Evolutionary conservation across 306 rosid species (phyloP), one percentile per base, ranked within the genome.

Genomic region (Cyclanthera cordifolia): DNA sequence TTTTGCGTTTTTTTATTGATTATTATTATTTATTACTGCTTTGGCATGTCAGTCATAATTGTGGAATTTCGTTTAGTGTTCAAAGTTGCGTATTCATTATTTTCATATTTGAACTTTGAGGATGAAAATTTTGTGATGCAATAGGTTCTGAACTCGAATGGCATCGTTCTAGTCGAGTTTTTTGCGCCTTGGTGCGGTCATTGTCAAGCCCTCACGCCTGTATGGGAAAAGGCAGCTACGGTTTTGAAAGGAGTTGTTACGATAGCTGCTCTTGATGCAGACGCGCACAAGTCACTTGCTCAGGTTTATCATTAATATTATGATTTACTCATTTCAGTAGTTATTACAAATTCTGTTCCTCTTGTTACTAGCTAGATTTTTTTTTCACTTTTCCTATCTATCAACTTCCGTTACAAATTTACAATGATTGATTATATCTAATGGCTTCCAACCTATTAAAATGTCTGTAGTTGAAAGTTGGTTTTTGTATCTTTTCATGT

Each of bases 161-260:
- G 95, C 73, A 82, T 94, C 53, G 99, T 94, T 71, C 82, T 94
- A 51, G 97, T 94, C 23, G 99, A 94, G 79, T 94, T 94, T 79
- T 94, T 88, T 74, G 99, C 99, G 2, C 99, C 99, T 1, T 94
- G 99, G 99, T 94, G 99, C 65, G 99, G 99, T n/a, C 99, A 94
- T 72, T 94, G 99, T 81, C 61, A 90, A 75, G 91, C 97, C 74
- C 85, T 94, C 41, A 85, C 99, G 24, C 97, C 99, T 17, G 72
- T 69, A 56, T 94, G 99, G 99, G 99, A 94, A 84, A 94, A 88
- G 76, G 95, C 90, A 3, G 97, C 99, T 50, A 77, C 82, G 69
- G 84, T 90, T 67, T 79, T 94, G 71, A 94, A 94, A 82, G 99
- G 99, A 11, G 96, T 94, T 4, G 97, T 80, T 21, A 83, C 96